Evolutionary conservation across 345 rosid species (phyloP).

Genomic region (Salix dunnii): DNA sequence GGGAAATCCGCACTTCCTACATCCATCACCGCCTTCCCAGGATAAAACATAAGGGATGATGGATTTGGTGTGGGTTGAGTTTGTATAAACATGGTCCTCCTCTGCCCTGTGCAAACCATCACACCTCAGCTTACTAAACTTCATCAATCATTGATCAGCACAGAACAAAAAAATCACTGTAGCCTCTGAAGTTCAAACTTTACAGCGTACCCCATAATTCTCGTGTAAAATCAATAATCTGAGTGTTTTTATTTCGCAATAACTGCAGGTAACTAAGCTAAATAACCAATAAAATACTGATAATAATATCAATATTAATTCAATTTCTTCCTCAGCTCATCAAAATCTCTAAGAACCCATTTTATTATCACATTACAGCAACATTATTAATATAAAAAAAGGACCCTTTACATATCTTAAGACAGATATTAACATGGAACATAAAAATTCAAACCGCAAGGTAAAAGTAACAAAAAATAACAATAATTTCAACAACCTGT

Average conservation of each 20-base stretch:
- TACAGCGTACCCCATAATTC: background rate
- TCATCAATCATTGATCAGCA: background rate
- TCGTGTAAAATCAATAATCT: background rate
- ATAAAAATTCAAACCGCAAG: background rate
- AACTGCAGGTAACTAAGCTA: background rate
- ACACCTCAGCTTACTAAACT: background rate
- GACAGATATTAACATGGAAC: background rate
- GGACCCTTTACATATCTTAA: background rate
- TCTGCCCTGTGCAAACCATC: slow-evolving; percentile 54
- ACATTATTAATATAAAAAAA: background rate
- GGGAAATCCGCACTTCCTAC: slow-evolving; percentile 92
- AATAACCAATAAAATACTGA: background rate
- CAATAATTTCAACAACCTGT: slow-evolving; percentile 33
- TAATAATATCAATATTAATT: background rate
- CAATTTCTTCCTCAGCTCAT: background rate
- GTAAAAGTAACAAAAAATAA: background rate
- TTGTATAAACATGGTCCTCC: slow-evolving; percentile 87
- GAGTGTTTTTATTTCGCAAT: background rate
- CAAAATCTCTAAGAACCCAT: background rate
- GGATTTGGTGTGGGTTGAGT: slow-evolving; percentile 94
- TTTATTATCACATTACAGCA: background rate
- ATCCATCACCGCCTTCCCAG: slow-evolving; percentile 90
- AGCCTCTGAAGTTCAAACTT: background rate
- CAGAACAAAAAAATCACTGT: background rate
- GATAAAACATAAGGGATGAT: slow-evolving; percentile 88